phyloP scores from a whole-genome alignment of 345 rosid species.

The Clausena lansium region DNA sequence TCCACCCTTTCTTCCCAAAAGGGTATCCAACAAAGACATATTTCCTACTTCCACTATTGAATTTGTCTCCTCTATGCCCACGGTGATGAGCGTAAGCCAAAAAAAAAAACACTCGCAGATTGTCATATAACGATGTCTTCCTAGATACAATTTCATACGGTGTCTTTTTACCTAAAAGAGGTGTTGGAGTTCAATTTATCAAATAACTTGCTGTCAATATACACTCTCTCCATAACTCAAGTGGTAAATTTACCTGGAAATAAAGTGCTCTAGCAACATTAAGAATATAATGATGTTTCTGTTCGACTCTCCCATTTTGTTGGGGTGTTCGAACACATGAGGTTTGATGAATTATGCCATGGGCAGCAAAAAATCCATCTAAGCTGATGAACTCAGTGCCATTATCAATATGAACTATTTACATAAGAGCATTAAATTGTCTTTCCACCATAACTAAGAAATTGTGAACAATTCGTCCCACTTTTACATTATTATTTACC shows the following conservation, averaged over 20 bases:
- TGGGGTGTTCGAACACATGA: not conserved
- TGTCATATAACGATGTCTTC: not conserved
- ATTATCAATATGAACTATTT: not conserved
- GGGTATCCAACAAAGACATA: constrained; percentile 6
- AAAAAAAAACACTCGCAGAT: not conserved
- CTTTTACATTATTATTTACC: not conserved
- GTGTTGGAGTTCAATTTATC: not conserved
- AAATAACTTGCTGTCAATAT: not conserved
- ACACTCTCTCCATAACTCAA: not conserved
- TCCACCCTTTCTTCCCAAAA: constrained; percentile 2
- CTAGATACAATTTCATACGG: not conserved
- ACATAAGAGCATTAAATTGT: too few relatives aligned
- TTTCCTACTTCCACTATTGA: not conserved
- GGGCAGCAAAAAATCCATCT: not conserved
- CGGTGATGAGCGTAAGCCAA: not conserved
- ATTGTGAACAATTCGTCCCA: not conserved
- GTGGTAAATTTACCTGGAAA: not conserved
- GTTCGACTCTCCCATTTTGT: not conserved
- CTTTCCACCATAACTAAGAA: too few relatives aligned
- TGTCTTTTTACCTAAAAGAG: too few relatives aligned
- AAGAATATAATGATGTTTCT: not conserved
- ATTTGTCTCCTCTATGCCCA: not conserved
- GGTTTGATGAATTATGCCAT: not conserved
- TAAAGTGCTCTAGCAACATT: not conserved
- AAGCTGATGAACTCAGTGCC: not conserved